Evolutionary conservation across 306 rosid genomes (phyloP).

Genomic region (Corylus avellana): DNA sequence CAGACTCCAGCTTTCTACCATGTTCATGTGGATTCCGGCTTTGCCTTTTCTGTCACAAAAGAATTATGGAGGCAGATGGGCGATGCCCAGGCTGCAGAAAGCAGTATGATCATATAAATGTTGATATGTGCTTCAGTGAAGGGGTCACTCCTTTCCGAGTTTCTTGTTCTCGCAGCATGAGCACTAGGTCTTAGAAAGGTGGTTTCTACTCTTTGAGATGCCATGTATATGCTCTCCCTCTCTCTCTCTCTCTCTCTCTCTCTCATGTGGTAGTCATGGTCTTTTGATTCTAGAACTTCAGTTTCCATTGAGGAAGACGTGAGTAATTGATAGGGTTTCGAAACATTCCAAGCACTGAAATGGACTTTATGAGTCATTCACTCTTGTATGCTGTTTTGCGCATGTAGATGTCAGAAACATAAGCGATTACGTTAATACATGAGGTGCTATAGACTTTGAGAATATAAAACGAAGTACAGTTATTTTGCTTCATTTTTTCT

Average conservation of each 20-base stretch:
- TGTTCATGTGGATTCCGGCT: slow-evolving; percentile 61
- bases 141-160: slow-evolving; percentile 41
- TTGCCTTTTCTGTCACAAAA: slow-evolving; percentile 65
- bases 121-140: slow-evolving; percentile 28
- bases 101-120: slow-evolving; percentile 45
- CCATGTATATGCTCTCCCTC: slow-evolving; percentile 29
- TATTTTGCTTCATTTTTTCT: background rate
- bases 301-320: background rate
- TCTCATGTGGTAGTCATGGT: slow-evolving; percentile 2
- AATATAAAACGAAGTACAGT: background rate
- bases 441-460: slow-evolving; percentile 6
- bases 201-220: slow-evolving; percentile 18
- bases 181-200: slow-evolving; percentile 31
- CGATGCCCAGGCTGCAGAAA: slow-evolving; percentile 66
- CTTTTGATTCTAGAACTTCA: background rate
- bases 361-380: slow-evolving; percentile 18
- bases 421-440: slow-evolving; percentile 27
- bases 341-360: slow-evolving; percentile 9
- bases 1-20: slow-evolving; percentile 59
- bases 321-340: slow-evolving; percentile 8
- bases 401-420: slow-evolving; percentile 28
- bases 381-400: slow-evolving; percentile 18
- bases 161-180: slow-evolving; percentile 40
- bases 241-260: background rate
- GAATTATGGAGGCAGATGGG: slow-evolving; percentile 56